phyloP scores from a whole-genome alignment of 768 basidiomycete genomes.

The Tulasnella sp. region DNA sequence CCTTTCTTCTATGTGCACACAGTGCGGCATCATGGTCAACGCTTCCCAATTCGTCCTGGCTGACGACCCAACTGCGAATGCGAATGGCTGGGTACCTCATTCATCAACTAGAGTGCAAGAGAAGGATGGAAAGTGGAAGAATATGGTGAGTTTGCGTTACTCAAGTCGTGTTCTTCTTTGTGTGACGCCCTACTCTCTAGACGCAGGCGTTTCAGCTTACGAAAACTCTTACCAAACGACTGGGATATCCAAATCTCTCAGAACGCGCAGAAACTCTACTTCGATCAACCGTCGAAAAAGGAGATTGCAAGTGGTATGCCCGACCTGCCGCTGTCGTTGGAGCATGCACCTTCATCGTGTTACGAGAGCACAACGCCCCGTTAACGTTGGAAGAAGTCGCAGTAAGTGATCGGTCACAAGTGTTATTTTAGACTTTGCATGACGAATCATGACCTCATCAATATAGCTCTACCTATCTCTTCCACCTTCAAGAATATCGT shows the following conservation, averaged over 20 bases:
- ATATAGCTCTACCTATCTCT: conserved; percentile 40
- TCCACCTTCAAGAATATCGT: conserved; percentile 36
- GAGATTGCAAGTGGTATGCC: conserved; percentile 58
- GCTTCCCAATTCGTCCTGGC: conserved; percentile 8
- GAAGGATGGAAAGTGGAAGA: conserved; percentile 11
- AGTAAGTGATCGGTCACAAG: conserved; percentile 23
- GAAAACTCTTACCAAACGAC: neutral
- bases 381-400: conserved; percentile 59
- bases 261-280: conserved; percentile 32
- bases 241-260: neutral
- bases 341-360: conserved; percentile 52
- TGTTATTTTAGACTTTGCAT: neutral
- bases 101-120: neutral
- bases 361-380: conserved; percentile 56
- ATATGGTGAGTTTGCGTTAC: conserved; percentile 7
- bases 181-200: neutral
- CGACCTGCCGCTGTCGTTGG: conserved; percentile 57
- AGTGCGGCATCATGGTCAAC: conserved; percentile 14
- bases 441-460: no score
- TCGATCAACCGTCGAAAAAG: conserved; percentile 47
- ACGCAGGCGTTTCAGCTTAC: neutral
- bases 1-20: conserved; percentile 12
- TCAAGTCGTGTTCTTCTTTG: neutral
- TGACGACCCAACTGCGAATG: conserved; percentile 5
- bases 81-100: no score